A percentile compares a stretch with the other conserved stretches of the same genome.
These are phyloP conservation scores for Skeletonema tropicum DNA, from an alignment of 108 stramenopile species.

Conservation along the genomic window DNA sequence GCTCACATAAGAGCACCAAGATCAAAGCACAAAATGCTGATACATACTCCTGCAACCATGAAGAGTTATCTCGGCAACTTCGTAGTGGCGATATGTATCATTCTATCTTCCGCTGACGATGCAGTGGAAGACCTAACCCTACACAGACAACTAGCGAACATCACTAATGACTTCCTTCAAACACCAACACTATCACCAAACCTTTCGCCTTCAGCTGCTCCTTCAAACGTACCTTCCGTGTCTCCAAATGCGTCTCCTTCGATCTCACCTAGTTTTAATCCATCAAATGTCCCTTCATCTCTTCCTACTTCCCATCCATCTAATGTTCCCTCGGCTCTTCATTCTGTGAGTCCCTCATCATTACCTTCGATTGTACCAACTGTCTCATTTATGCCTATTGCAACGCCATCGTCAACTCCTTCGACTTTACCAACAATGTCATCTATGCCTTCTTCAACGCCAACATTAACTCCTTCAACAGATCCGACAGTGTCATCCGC, in stretches of 20 bases:
- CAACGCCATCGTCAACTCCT: too few species aligned
- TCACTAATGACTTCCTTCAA: conserved; percentile 4
- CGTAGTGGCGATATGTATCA: not conserved
- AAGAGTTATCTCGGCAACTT: not conserved
- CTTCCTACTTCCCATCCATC: not conserved
- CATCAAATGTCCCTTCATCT: not conserved
- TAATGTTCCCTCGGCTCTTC: too few species aligned
- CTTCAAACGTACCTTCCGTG: not conserved
- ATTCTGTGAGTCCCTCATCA: not conserved
- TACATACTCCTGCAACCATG: not conserved
- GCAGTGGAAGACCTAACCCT: not conserved
- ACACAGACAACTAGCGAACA: conserved; percentile 2
- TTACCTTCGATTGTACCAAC: too few species aligned
- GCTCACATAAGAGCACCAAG: too few species aligned
- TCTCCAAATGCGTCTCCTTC: not conserved
- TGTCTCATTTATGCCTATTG: too few species aligned
- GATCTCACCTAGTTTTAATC: not conserved
- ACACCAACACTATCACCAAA: conserved; percentile 3
- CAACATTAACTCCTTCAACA: not conserved
- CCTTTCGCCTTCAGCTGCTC: not conserved
- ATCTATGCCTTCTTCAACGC: not conserved
- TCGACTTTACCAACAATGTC: not conserved
- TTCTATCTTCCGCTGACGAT: not conserved
- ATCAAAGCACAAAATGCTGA: too few species aligned
- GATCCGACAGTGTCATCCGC: not conserved